These are phyloP conservation scores for Kazachstania kunashirensis DNA, from an alignment of 805 yeast genomes.

Conservation along the genomic window DNA sequence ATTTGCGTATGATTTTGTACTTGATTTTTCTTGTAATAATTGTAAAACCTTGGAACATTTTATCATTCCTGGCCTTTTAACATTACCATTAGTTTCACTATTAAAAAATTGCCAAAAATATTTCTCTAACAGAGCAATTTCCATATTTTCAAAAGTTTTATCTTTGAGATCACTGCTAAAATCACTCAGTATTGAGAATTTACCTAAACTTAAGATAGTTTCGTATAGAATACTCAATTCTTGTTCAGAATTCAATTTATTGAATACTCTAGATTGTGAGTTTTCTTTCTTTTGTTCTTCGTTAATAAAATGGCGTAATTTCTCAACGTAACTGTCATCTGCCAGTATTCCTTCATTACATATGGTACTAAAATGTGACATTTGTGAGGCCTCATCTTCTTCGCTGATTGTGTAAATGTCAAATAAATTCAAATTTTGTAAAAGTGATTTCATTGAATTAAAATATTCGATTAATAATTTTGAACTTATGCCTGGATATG, in stretches of 20 bases:
- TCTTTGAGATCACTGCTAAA: constrained; percentile 1
- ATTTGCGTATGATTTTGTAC: constrained; percentile 6
- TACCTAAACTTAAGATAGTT: constrained; percentile 22
- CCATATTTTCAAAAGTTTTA: constrained; percentile 7
- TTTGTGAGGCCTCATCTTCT: constrained; percentile 18
- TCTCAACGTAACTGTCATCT: neutral
- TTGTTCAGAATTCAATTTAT: constrained; percentile 8
- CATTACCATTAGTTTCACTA: constrained; percentile 34
- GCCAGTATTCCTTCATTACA: constrained; percentile 6
- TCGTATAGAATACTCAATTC: constrained; percentile 19
- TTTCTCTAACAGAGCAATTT: constrained; percentile 14
- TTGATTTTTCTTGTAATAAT: constrained; percentile 11
- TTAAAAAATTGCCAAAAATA: constrained; percentile 37
- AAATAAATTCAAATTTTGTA: constrained; percentile 12
- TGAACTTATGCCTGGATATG: constrained; percentile 5
- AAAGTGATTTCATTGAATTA: constrained; percentile 9
- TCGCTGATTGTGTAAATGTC: constrained; percentile 16
- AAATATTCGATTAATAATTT: constrained; percentile 10
- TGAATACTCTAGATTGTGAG: constrained; percentile 9
- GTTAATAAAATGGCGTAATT: neutral
- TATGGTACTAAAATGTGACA: constrained; percentile 17
- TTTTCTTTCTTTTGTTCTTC: neutral
- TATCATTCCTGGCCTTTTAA: constrained; percentile 32
- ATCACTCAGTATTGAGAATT: constrained; percentile 21
- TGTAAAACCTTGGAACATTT: constrained; percentile 28